phyloP scores from a whole-genome alignment of 2,329 filamentous ascomycete species.

The Colletotrichum caudatum region DNA sequence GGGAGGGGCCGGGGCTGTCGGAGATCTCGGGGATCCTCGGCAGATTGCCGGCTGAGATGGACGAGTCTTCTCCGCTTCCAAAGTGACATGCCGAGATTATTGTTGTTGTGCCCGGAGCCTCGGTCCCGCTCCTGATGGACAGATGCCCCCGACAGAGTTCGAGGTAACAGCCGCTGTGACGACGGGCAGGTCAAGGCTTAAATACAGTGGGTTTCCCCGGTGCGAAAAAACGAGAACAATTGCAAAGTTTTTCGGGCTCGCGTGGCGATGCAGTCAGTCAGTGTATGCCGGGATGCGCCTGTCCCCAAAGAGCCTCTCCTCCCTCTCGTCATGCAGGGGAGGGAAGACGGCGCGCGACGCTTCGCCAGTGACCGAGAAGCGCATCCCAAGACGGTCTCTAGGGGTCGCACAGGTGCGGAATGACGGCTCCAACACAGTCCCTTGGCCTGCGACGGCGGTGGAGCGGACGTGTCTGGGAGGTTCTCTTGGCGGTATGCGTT shows the following conservation, averaged over 20 bases:
- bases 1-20: neutral
- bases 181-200: neutral
- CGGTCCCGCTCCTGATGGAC: neutral
- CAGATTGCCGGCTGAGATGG: constrained; percentile 13
- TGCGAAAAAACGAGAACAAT: neutral
- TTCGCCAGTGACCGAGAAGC: neutral
- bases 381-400: too few species aligned
- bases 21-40: neutral
- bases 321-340: neutral
- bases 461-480: neutral
- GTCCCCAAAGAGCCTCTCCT: too few species aligned
- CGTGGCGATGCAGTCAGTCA: neutral
- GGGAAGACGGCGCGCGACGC: constrained; percentile 5
- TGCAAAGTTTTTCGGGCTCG: neutral
- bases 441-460: constrained; percentile 20
- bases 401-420: too few species aligned
- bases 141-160: neutral
- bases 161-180: neutral
- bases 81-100: constrained; percentile 2
- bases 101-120: neutral
- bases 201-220: too few species aligned
- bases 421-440: too few species aligned
- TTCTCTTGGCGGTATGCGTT: constrained; percentile 15
- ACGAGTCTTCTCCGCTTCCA: constrained; percentile 1
- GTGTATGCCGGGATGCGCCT: neutral